Conservation (phyloP, 2,329 filamentous ascomycete genomes). For the Ceratocystis albifundus region DNA sequence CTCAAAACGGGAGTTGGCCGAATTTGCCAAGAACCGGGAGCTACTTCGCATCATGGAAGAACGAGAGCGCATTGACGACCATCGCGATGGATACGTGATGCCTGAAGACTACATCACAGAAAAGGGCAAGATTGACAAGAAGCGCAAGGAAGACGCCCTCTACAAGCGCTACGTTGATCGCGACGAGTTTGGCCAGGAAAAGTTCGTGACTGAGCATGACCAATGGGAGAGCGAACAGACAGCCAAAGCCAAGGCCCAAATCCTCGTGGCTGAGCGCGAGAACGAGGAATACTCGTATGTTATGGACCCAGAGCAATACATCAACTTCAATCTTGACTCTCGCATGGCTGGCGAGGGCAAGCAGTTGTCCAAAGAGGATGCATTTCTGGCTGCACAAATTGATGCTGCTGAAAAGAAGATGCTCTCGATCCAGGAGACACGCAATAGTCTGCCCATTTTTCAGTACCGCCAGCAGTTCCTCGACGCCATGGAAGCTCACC, state of each 20-base stretch:
- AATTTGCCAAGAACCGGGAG: constrained; percentile 82
- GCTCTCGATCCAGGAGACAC: constrained; percentile 76
- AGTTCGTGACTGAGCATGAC: constrained; percentile 84
- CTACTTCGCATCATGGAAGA: constrained; percentile 72
- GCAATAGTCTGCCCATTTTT: constrained; percentile 84
- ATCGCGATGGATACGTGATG: constrained; percentile 82
- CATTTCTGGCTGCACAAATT: constrained; percentile 65
- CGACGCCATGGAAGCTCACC: constrained; percentile 71
- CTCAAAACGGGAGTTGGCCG: constrained; percentile 66
- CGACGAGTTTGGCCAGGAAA: constrained; percentile 78
- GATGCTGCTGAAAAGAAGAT: constrained; percentile 83
- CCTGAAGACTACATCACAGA: constrained; percentile 93
- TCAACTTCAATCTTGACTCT: constrained; percentile 70
- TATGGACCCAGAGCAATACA: constrained; percentile 77
- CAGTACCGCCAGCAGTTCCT: constrained; percentile 76
- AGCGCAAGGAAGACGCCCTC: constrained; percentile 77
- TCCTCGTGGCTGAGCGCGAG: constrained; percentile 60
- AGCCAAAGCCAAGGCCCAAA: constrained; percentile 76
- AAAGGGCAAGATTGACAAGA: constrained; percentile 76
- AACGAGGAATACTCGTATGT: constrained; percentile 79
- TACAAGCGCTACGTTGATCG: constrained; percentile 83
- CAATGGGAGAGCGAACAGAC: constrained; percentile 92
- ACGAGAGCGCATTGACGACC: constrained; percentile 75
- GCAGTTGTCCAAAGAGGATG: constrained; percentile 64
- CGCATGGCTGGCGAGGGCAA: constrained; percentile 60